Base-by-base conservation (phyloP, 257 asterid species). In the Solanum sitiens region DNA sequence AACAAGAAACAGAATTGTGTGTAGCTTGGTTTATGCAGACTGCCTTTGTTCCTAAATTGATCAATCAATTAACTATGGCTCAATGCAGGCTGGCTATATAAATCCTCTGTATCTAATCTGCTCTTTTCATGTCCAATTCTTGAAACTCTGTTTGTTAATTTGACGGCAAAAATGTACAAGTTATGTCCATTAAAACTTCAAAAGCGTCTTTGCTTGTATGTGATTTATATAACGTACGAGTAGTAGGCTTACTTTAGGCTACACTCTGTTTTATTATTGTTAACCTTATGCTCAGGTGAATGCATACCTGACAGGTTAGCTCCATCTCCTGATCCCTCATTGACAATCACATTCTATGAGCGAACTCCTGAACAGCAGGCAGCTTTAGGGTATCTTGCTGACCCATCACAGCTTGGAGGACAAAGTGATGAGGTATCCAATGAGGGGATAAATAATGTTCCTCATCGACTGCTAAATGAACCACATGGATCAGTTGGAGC, bases 401-500 rank as follows among this genome's bases (percentile, higher is more conserved):
- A 93, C 40, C 86, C 94, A 83, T 90, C 96, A 77, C 93, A 90
- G 88, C 25, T 84, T 32, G 91, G 89, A 63, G 96, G 87, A 90
- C 88, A 91, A 21, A 89, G 85, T 45, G 83, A 89, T 50, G 92
- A 87, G 88, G 90, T 87, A 87, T 85, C 89, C 67, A 75, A n/a
- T 85, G 89, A 85, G 67, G 90, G 65, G 83, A 37, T 92, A 75
- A 89, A 61, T 71, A 71, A 83, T 87, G 88, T 86, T 72, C 90
- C 89, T 16, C 87, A 75, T 86, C 92, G 83, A 75, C 44, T 88
- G 71, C 87, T 87, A 82, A 92, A 88, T 82, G 98, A 94, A 87
- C 96, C 98, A 74, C 98, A 97, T 89, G 99, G 99, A 83, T 90
- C 95, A 20, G 98, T 97, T 89, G 99, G 99, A 88, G 96, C 99